Evolutionary conservation across 2,329 filamentous ascomycete species (phyloP).

Genomic region (Penicillium sp.): DNA sequence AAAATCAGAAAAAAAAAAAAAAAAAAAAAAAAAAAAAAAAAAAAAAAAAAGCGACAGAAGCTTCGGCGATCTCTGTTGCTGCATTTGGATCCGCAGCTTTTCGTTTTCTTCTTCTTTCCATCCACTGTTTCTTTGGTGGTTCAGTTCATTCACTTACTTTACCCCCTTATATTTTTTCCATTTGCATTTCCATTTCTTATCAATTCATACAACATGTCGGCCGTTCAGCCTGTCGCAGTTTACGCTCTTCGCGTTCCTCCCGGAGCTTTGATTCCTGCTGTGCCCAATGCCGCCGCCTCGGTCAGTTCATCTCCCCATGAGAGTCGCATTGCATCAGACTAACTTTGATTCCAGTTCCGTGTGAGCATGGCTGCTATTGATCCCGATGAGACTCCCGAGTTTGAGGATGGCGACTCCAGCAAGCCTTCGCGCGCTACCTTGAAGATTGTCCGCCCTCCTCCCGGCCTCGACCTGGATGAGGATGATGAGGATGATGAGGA

Average conservation of each 20-base stretch:
- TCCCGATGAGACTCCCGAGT: constrained; percentile 72
- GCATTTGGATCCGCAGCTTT: constrained; percentile 22
- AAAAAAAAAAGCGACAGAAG: constrained; percentile 20
- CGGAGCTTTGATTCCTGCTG: constrained; percentile 77
- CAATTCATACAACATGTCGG: constrained; percentile 42
- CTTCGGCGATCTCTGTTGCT: constrained; percentile 16
- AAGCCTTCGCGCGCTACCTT: constrained; percentile 76
- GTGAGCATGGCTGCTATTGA: constrained; percentile 99
- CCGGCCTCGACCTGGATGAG: constrained; percentile 59
- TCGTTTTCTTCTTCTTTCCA: constrained; percentile 21
- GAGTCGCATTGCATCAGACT: background rate
- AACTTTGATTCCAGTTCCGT: constrained; percentile 66
- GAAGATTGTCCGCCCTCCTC: constrained; percentile 78
- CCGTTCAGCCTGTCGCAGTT: constrained; percentile 67
- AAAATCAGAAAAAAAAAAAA: constrained; percentile 21
- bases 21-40: constrained; percentile 18
- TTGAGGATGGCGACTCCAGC: constrained; percentile 62
- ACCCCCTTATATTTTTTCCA: constrained; percentile 13
- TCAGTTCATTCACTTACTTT: constrained; percentile 21
- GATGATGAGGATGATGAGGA: constrained; percentile 64
- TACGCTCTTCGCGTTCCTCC: constrained; percentile 91
- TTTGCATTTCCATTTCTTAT: constrained; percentile 7
- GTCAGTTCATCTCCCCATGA: constrained; percentile 56
- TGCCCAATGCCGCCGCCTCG: constrained; percentile 76
- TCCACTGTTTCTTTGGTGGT: constrained; percentile 22